Evolutionary conservation across 176 grass and related monocot species (phyloP).

Genomic region (Triticum turgidum): DNA sequence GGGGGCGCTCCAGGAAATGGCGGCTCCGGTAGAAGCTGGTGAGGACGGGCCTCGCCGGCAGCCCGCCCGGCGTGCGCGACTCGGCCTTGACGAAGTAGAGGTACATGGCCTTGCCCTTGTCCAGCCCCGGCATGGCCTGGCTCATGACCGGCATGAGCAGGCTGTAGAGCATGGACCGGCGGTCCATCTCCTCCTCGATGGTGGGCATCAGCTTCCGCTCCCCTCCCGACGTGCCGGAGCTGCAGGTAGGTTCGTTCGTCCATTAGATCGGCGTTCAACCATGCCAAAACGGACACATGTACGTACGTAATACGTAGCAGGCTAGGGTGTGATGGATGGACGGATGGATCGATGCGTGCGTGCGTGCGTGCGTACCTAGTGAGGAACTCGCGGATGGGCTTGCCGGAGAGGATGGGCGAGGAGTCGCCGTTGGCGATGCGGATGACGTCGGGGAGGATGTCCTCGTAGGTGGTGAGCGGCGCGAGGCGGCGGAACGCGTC

Average conservation of each 20-base stretch:
- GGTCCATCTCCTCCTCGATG: conserved; percentile 62
- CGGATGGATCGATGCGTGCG: neutral
- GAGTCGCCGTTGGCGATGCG: conserved; percentile 71
- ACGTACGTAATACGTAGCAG: neutral
- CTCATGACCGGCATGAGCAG: conserved; percentile 70
- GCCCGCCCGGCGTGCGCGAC: conserved; percentile 49
- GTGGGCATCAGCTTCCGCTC: conserved; percentile 74
- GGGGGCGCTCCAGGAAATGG: conserved; percentile 46
- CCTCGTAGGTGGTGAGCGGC: conserved; percentile 65
- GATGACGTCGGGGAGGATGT: conserved; percentile 50
- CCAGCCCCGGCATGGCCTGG: conserved; percentile 46
- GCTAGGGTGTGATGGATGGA: neutral
- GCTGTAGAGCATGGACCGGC: conserved; percentile 46
- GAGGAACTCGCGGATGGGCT: conserved; percentile 60
- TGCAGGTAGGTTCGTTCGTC: neutral
- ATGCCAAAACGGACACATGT: neutral
- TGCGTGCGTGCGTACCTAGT: conserved; percentile 30
- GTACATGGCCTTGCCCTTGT: conserved; percentile 71
- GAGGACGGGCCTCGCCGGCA: conserved; percentile 54
- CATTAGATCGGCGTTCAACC: neutral
- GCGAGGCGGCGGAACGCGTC: conserved; percentile 38
- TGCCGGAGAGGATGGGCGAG: conserved; percentile 58
- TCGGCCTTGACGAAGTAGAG: conserved; percentile 71
- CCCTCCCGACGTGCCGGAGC: conserved; percentile 64
- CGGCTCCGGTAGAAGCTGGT: conserved; percentile 73